Percentiles rank a stretch among this genome's conserved stretches.
These are phyloP conservation scores for Aspergillus glaucus DNA, from an alignment of 2,329 filamentous ascomycete species.

Conservation along the genomic window DNA sequence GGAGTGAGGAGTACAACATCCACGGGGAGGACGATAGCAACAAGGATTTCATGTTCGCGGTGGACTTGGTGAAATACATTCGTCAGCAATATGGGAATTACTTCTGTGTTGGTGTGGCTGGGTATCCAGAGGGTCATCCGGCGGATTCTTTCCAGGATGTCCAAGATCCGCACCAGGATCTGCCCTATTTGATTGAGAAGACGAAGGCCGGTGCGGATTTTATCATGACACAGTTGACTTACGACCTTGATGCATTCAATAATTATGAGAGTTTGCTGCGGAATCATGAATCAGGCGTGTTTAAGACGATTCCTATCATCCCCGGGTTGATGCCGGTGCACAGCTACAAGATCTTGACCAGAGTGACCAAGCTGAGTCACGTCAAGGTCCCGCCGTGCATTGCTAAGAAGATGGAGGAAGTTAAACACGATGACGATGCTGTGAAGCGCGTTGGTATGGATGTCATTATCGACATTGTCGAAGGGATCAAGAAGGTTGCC, in stretches of 20 bases:
- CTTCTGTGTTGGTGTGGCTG: constrained; percentile 91
- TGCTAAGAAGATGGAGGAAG: constrained; percentile 52
- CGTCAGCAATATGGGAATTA: constrained; percentile 79
- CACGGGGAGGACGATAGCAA: constrained; percentile 56
- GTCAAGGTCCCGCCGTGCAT: constrained; percentile 70
- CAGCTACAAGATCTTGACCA: constrained; percentile 89
- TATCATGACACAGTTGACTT: constrained; percentile 97
- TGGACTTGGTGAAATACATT: constrained; percentile 87
- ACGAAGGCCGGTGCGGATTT: constrained; percentile 88
- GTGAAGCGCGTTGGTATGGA: constrained; percentile 45
- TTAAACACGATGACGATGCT: constrained; percentile 43
- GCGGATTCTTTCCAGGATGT: constrained; percentile 84
- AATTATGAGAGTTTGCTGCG: constrained; percentile 71
- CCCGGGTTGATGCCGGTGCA: constrained; percentile 97
- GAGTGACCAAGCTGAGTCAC: constrained; percentile 91
- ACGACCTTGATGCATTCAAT: constrained; percentile 77
- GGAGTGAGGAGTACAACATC: constrained; percentile 78
- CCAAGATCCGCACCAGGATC: constrained; percentile 58
- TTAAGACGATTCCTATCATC: constrained; percentile 82
- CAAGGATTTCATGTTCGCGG: constrained; percentile 79
- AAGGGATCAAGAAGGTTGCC: constrained; percentile 64
- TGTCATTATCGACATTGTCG: constrained; percentile 76
- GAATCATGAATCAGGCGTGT: constrained; percentile 74
- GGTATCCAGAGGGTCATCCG: constrained; percentile 91
- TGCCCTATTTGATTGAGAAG: constrained; percentile 88